Evolutionary conservation across 148 eudicot species (phyloP).

Genomic region (Nepenthes mirabilis): DNA sequence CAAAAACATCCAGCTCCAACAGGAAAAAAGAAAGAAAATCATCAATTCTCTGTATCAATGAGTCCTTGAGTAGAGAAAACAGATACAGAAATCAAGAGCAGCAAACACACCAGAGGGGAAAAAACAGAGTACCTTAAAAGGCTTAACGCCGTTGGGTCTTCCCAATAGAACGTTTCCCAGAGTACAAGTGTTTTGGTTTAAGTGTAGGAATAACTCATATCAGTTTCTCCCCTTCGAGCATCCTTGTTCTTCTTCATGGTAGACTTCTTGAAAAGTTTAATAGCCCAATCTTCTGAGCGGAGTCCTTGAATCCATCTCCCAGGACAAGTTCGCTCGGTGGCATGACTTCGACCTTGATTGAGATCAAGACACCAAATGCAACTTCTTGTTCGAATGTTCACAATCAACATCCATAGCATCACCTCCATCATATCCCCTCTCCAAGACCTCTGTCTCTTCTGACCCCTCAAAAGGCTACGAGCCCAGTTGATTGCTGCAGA

Average conservation of each 20-base stretch:
- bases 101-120: too few species aligned
- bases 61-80: too few species aligned
- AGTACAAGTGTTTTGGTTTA: constrained; percentile 66
- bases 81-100: too few species aligned
- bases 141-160: constrained; percentile 70
- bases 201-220: constrained; percentile 55
- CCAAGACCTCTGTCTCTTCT: constrained; percentile 77
- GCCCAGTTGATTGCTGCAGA: constrained; percentile 50
- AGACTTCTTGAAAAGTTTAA: constrained; percentile 36
- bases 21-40: too few species aligned
- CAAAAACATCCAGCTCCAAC: too few species aligned
- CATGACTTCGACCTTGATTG: constrained; percentile 46
- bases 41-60: too few species aligned
- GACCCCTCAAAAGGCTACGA: constrained; percentile 73
- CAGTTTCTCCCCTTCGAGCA: constrained; percentile 67
- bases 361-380: constrained; percentile 37
- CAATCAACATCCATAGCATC: constrained; percentile 63
- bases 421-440: constrained; percentile 8
- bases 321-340: constrained; percentile 59
- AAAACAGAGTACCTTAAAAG: too few species aligned
- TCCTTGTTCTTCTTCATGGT: constrained; percentile 53
- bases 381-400: constrained; percentile 52
- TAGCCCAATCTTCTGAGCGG: constrained; percentile 59
- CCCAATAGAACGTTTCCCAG: constrained; percentile 65
- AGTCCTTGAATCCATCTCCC: constrained; percentile 68